phyloP scores from a whole-genome alignment of 2,329 filamentous ascomycete genomes.

The Xylariaceae sp. region DNA sequence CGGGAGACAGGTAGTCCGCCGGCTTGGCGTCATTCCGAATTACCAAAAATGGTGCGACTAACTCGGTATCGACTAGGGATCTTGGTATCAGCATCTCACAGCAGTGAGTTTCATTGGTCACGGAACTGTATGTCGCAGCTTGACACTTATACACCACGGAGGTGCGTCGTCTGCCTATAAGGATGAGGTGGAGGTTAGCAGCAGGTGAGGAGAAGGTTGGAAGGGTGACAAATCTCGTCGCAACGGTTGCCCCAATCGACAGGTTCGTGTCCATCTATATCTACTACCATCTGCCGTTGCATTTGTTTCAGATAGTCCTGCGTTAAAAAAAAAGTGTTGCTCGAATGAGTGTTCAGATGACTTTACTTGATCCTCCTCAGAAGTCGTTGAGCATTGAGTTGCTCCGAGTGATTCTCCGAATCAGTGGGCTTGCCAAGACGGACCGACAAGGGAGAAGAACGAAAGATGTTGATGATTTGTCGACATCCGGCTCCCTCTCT shows the following conservation, averaged over 20 bases:
- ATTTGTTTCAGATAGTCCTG: neutral
- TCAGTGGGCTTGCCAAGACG: neutral
- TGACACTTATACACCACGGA: neutral
- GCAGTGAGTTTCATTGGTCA: neutral
- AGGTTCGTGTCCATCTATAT: neutral
- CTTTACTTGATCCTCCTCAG: neutral
- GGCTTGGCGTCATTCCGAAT: slow-evolving; percentile 15
- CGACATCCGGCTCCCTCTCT: neutral
- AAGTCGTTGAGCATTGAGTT: neutral
- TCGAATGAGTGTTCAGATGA: neutral
- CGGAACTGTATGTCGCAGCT: neutral
- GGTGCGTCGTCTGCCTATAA: neutral
- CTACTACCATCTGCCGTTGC: neutral
- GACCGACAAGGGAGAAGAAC: neutral
- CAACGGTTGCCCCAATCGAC: neutral
- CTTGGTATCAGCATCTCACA: slow-evolving; percentile 1
- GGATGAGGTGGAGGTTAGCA: neutral
- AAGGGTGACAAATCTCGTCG: neutral
- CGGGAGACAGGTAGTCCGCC: neutral
- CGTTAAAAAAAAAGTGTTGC: neutral
- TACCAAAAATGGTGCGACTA: slow-evolving; percentile 17
- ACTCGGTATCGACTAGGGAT: neutral
- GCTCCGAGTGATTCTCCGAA: neutral
- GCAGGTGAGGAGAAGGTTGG: neutral
- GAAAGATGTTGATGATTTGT: neutral